Conservation (phyloP, 2,329 filamentous ascomycete genomes). For the Cordyceps tenuipes region DNA sequence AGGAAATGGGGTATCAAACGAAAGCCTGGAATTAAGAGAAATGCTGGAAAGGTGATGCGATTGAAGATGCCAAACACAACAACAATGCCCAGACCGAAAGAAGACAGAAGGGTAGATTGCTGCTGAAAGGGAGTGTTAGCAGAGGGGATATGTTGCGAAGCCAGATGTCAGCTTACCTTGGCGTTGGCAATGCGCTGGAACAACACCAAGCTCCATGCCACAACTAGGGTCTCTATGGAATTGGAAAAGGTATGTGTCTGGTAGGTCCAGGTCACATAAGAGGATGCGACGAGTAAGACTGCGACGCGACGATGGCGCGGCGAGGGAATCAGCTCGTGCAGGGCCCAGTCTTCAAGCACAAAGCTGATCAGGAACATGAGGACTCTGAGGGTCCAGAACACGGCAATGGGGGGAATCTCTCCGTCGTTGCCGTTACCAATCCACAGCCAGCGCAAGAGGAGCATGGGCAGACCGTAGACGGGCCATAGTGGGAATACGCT, state of each 20-base stretch:
- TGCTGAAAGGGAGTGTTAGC: conserved; percentile 41
- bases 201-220: conserved; percentile 88
- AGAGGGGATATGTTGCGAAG: conserved; percentile 11
- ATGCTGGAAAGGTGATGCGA: conserved; percentile 93
- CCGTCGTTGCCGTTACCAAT: conserved; percentile 70
- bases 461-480: conserved; percentile 89
- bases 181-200: conserved; percentile 77
- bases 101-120: conserved; percentile 67
- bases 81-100: conserved; percentile 70
- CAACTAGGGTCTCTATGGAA: conserved; percentile 85
- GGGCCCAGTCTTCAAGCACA: conserved; percentile 94
- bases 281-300: conserved; percentile 81
- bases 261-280: conserved; percentile 98
- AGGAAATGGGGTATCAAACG: conserved; percentile 78
- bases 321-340: conserved; percentile 80
- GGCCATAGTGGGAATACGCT: conserved; percentile 97
- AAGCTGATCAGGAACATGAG: conserved; percentile 95
- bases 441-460: conserved; percentile 86
- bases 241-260: conserved; percentile 99
- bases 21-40: conserved; percentile 74
- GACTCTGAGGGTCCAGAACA: conserved; percentile 82
- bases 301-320: conserved; percentile 64
- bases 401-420: conserved; percentile 70
- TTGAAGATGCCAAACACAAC: conserved; percentile 87
- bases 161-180: conserved; percentile 48